phyloP scores from a whole-genome alignment of 1,284 basidiomycete genomes.

The Somion occarium region DNA sequence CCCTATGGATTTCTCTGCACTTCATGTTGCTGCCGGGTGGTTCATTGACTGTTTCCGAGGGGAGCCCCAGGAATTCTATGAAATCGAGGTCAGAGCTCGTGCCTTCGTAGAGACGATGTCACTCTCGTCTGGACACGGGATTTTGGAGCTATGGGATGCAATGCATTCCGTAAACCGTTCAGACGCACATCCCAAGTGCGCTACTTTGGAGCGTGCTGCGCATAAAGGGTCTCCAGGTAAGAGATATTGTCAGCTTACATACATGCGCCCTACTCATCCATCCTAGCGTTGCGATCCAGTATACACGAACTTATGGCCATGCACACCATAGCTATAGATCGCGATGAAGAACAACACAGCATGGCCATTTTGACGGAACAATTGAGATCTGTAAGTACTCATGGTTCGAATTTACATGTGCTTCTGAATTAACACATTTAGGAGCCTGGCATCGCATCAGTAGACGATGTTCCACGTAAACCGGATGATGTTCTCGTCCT shows the following conservation, averaged over 20 bases:
- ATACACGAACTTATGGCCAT: not conserved
- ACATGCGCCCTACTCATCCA: not conserved
- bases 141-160: not conserved
- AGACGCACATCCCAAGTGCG: not conserved
- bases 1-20: not conserved
- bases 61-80: not conserved
- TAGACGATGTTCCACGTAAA: too few relatives aligned
- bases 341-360: too few relatives aligned
- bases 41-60: not conserved
- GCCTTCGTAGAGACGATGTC: not conserved
- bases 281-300: not conserved
- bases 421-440: too few relatives aligned
- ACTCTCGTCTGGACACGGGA: not conserved
- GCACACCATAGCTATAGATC: too few relatives aligned
- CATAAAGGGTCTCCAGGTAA: not conserved
- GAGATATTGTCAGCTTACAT: not conserved
- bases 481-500: too few relatives aligned
- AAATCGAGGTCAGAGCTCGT: not conserved
- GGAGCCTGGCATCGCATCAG: too few relatives aligned
- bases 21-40: not conserved
- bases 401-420: too few relatives aligned
- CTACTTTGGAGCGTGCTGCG: not conserved
- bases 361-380: too few relatives aligned
- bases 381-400: too few relatives aligned
- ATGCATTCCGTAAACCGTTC: not conserved